These are phyloP conservation scores for grape (Vitis vinifera) DNA, from an alignment of 164 flowering plant species.

Conservation along the genomic window DNA sequence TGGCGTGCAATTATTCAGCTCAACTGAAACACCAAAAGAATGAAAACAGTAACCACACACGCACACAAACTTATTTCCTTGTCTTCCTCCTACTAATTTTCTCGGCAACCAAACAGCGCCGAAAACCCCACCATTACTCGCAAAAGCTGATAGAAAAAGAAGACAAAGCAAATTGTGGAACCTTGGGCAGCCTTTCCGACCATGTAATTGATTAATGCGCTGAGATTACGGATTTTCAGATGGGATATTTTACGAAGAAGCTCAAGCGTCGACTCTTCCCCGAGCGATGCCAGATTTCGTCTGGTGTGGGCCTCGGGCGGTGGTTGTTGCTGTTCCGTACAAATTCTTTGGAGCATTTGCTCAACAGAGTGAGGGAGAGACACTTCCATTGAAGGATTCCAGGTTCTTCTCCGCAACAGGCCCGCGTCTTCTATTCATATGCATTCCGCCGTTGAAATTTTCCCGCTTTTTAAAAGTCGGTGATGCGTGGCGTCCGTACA, in stretches of 20 bases:
- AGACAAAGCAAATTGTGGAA: not conserved
- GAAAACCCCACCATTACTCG: not conserved
- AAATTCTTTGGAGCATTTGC: conserved; percentile 9
- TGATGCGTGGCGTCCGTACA: too few species aligned
- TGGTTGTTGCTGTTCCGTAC: conserved; percentile 16
- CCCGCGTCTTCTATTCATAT: too few species aligned
- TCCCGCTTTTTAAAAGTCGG: too few species aligned
- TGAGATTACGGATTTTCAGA: not conserved
- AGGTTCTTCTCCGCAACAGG: too few species aligned
- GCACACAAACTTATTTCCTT: too few species aligned
- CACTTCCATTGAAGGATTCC: not conserved
- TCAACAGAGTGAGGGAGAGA: conserved; percentile 24
- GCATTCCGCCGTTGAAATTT: too few species aligned
- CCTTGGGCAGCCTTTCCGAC: not conserved
- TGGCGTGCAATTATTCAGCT: too few species aligned
- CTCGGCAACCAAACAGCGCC: not conserved
- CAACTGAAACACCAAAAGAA: too few species aligned
- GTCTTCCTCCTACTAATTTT: too few species aligned
- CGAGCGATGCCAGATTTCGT: conserved; percentile 22
- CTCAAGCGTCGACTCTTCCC: conserved; percentile 28
- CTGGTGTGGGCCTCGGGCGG: conserved; percentile 9
- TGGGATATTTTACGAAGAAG: conserved; percentile 15
- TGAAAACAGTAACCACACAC: too few species aligned
- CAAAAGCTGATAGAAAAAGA: not conserved
- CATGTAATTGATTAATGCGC: conserved; percentile 15